Conservation (phyloP, 768 basidiomycete genomes). For the Mrakia gelida region DNA sequence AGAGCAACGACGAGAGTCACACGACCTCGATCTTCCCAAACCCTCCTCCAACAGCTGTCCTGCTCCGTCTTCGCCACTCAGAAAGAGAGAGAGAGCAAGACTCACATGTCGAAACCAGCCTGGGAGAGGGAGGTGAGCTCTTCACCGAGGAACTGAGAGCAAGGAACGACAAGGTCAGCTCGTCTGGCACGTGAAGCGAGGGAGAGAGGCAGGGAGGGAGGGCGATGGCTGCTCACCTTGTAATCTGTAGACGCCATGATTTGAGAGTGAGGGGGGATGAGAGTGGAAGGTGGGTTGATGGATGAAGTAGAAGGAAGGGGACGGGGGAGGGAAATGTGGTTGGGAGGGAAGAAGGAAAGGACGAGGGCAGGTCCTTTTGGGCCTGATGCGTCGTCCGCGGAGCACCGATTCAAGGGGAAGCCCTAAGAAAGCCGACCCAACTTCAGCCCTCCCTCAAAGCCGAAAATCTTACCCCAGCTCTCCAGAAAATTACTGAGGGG, state of each 20-base stretch:
- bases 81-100: background rate
- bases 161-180: background rate
- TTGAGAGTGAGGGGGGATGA: background rate
- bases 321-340: background rate
- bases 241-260: conserved; percentile 7
- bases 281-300: background rate
- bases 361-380: too few relatives aligned
- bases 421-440: too few relatives aligned
- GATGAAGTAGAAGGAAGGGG: background rate
- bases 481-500: too few relatives aligned
- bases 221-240: background rate
- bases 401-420: too few relatives aligned
- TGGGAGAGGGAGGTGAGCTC: conserved; percentile 97
- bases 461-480: too few relatives aligned
- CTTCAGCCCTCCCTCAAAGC: too few relatives aligned
- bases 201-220: background rate
- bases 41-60: background rate
- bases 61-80: too few relatives aligned
- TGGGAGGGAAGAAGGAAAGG: background rate
- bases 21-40: too few relatives aligned
- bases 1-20: background rate
- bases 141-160: conserved; percentile 68
- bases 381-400: too few relatives aligned
- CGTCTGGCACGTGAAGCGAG: background rate
- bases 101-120: conserved; percentile 91